Conservation (phyloP, 805 yeast species). For the Spathaspora gorwiae region DNA sequence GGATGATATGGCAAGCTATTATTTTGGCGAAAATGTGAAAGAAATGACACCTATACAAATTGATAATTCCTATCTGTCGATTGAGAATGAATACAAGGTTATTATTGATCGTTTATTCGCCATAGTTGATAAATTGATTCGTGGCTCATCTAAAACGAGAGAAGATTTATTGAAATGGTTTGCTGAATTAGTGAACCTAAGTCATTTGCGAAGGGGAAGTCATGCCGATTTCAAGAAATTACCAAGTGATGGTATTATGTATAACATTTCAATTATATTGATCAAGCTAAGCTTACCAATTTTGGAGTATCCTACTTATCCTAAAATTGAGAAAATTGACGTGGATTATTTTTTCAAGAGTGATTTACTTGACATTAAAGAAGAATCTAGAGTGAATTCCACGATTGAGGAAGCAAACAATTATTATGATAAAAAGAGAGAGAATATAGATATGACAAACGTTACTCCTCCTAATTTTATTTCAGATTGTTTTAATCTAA, state of each 20-base stretch:
- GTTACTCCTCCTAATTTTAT: constrained; percentile 58
- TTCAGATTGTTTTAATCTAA: constrained; percentile 82
- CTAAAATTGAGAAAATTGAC: constrained; percentile 75
- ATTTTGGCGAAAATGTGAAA: constrained; percentile 30
- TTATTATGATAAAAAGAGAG: constrained; percentile 41
- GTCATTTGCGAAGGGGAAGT: constrained; percentile 83
- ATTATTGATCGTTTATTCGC: constrained; percentile 60
- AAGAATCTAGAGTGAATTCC: constrained; percentile 80
- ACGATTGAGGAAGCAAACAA: constrained; percentile 66
- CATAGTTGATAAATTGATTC: constrained; percentile 66
- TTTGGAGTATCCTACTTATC: constrained; percentile 53
- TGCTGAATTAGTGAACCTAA: constrained; percentile 68
- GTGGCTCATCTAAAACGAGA: constrained; percentile 68
- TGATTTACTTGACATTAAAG: constrained; percentile 57
- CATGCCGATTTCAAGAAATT: constrained; percentile 66
- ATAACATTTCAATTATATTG: constrained; percentile 65
- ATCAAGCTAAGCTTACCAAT: constrained; percentile 80
- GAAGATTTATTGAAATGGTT: constrained; percentile 61
- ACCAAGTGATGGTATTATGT: constrained; percentile 78
- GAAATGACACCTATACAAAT: constrained; percentile 32
- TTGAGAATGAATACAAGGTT: constrained; percentile 60
- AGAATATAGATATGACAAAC: constrained; percentile 19
- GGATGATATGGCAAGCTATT: constrained; percentile 42
- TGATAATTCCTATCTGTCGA: constrained; percentile 49
- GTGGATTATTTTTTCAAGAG: constrained; percentile 57